These are phyloP conservation scores for Yamadazyma jaroonii DNA, from an alignment of 1,139 yeast species.

Conservation along the genomic window DNA sequence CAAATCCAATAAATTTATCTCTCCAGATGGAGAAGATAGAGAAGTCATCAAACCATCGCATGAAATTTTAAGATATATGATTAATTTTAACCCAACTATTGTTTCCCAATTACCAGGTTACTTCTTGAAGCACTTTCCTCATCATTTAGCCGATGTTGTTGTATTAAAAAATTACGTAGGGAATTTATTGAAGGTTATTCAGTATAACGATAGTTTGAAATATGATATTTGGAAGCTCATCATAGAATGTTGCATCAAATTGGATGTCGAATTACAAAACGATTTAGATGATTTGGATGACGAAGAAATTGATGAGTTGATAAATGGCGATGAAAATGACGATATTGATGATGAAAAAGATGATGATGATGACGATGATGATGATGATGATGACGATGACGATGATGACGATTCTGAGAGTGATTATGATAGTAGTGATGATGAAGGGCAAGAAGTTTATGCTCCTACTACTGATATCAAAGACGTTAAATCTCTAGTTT, in stretches of 20 bases:
- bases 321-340: constrained; percentile 50
- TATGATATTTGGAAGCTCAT: constrained; percentile 77
- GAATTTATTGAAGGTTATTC: constrained; percentile 57
- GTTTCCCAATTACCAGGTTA: constrained; percentile 60
- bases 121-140: constrained; percentile 68
- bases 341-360: constrained; percentile 24
- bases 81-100: constrained; percentile 78
- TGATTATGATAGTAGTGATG: constrained; percentile 51
- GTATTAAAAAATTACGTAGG: constrained; percentile 61
- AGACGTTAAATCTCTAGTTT: constrained; percentile 55
- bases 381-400: constrained; percentile 30
- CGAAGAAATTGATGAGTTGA: constrained; percentile 67
- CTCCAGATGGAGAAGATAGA: not conserved
- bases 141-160: constrained; percentile 59
- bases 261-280: constrained; percentile 93
- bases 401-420: constrained; percentile 20
- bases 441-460: constrained; percentile 29
- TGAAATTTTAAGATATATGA: constrained; percentile 57
- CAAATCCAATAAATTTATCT: constrained; percentile 22
- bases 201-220: constrained; percentile 73
- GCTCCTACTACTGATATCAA: constrained; percentile 44
- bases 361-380: constrained; percentile 23
- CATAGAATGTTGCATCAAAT: constrained; percentile 74
- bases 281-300: constrained; percentile 79
- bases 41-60: constrained; percentile 33